Conservation (phyloP, 768 basidiomycete genomes). For the Tricholomella constricta region DNA sequence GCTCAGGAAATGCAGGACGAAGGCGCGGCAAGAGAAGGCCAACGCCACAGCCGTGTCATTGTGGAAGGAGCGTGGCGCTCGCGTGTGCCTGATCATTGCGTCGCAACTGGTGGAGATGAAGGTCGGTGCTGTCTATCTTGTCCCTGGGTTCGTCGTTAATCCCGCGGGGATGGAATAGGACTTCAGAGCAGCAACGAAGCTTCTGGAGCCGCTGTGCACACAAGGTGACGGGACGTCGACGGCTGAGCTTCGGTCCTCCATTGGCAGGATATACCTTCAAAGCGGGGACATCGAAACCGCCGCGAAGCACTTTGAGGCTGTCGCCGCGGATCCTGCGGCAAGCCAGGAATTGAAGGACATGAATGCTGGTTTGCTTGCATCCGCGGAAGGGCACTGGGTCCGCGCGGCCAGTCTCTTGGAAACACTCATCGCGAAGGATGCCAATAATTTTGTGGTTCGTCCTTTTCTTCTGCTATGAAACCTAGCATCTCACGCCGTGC, state of each 20-base stretch:
- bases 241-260: constrained; percentile 63
- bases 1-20: constrained; percentile 58
- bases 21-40: constrained; percentile 42
- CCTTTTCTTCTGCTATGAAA: background rate
- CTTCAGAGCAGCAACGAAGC: constrained; percentile 61
- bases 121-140: constrained; percentile 34
- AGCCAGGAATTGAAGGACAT: constrained; percentile 50
- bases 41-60: constrained; percentile 50
- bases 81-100: constrained; percentile 77
- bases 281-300: constrained; percentile 66
- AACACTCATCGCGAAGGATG: constrained; percentile 49
- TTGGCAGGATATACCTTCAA: constrained; percentile 77
- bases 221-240: constrained; percentile 41
- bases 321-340: constrained; percentile 45
- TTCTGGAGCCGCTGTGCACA: constrained; percentile 68
- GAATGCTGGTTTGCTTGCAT: constrained; percentile 67
- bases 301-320: constrained; percentile 54
- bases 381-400: constrained; percentile 72
- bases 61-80: constrained; percentile 83
- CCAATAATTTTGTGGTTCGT: constrained; percentile 61
- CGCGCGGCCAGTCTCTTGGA: constrained; percentile 48
- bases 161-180: constrained; percentile 46
- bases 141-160: background rate
- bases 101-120: constrained; percentile 87
- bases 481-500: background rate